Evolutionary conservation across 2,329 filamentous ascomycete genomes (phyloP).

Genomic region (Fusarium hainanense): DNA sequence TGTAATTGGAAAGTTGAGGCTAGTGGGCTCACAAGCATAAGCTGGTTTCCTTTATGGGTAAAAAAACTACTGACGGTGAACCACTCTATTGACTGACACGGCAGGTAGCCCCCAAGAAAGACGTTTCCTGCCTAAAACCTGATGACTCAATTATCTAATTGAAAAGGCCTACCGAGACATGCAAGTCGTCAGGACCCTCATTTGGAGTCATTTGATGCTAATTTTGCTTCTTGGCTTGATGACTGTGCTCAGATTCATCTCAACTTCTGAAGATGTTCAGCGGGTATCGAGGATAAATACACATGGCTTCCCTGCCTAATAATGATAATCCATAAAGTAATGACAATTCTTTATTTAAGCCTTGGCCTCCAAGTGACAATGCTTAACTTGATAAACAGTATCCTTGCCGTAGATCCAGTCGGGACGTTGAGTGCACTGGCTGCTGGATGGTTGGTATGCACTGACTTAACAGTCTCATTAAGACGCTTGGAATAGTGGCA

Average conservation of each 20-base stretch:
- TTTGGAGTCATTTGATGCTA: neutral
- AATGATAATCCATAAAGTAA: slow-evolving; percentile 5
- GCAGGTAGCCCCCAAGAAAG: neutral
- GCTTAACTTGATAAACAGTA: slow-evolving; percentile 3
- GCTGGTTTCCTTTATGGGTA: slow-evolving; percentile 14
- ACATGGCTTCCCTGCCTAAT: neutral
- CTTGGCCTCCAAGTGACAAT: neutral
- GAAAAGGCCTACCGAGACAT: neutral
- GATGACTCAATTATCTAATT: neutral
- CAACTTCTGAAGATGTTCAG: neutral
- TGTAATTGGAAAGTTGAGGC: slow-evolving; percentile 32
- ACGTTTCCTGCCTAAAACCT: neutral
- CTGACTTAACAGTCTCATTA: neutral
- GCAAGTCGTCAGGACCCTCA: neutral
- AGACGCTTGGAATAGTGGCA: neutral
- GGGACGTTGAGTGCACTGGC: neutral
- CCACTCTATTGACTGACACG: neutral
- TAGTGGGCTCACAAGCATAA: slow-evolving; percentile 28
- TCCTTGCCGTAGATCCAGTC: slow-evolving; percentile 6
- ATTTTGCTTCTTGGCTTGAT: neutral
- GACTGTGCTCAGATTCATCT: neutral
- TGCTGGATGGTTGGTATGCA: neutral
- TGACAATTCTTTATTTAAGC: slow-evolving; percentile 2
- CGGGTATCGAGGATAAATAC: neutral
- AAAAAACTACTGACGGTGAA: neutral